Evolutionary conservation across 768 basidiomycete species (phyloP).

Genomic region (Kwoniella sp.): DNA sequence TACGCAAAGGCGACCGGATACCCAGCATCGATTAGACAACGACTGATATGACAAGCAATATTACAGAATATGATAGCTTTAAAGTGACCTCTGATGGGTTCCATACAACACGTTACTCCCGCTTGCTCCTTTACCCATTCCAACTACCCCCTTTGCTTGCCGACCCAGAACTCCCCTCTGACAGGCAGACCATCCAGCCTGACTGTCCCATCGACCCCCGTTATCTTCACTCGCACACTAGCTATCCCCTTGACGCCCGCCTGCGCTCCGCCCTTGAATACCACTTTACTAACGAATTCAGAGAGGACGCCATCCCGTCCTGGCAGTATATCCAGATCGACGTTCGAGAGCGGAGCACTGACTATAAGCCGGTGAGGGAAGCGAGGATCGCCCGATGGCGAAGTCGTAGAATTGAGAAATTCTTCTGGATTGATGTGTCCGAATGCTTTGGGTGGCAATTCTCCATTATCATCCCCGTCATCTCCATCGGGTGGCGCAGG

Average conservation of each 20-base stretch:
- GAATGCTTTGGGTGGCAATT: conserved; percentile 50
- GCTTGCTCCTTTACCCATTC: not conserved
- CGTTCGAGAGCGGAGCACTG: conserved; percentile 45
- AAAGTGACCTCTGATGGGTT: not conserved
- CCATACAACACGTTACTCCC: not conserved
- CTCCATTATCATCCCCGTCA: conserved; percentile 4
- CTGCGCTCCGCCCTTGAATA: conserved; percentile 55
- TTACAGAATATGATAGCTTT: not conserved
- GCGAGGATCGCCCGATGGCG: conserved; percentile 19
- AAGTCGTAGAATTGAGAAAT: conserved; percentile 58
- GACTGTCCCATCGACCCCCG: conserved; percentile 38
- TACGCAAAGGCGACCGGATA: conserved; percentile 1
- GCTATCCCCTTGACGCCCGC: conserved; percentile 53
- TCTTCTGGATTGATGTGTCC: conserved; percentile 64
- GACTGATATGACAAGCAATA: not conserved
- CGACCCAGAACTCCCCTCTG: conserved; percentile 43
- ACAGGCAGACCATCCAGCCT: conserved; percentile 45
- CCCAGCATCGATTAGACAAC: conserved; percentile 3
- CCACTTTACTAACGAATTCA: conserved; percentile 54
- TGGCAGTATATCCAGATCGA: conserved; percentile 60
- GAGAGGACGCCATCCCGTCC: conserved; percentile 57
- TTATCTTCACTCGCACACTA: conserved; percentile 40
- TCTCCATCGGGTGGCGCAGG: conserved; percentile 61
- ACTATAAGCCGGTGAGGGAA: conserved; percentile 40
- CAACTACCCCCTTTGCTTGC: conserved; percentile 35